These are phyloP conservation scores for Xylaria palmicola DNA, from an alignment of 495 filamentous ascomycete species.

Conservation along the genomic window DNA sequence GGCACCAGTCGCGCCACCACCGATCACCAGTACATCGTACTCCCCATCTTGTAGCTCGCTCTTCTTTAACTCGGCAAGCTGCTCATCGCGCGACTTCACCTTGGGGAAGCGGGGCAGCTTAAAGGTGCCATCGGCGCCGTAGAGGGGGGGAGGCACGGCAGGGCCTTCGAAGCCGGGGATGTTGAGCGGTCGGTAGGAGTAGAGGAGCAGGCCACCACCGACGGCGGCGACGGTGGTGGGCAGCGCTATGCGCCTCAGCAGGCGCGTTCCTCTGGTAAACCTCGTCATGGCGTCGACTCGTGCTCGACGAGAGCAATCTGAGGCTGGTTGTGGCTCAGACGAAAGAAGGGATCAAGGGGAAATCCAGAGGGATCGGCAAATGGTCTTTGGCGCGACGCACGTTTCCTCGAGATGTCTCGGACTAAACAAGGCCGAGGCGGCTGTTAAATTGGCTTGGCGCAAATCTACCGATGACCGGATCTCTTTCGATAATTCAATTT, in stretches of 20 bases:
- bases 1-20: constrained; percentile 87
- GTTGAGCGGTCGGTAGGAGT: constrained; percentile 78
- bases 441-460: constrained; percentile 1
- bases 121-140: constrained; percentile 73
- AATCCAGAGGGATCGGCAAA: not conserved
- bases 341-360: not conserved
- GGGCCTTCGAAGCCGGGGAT: constrained; percentile 81
- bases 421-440: constrained; percentile 11
- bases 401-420: constrained; percentile 5
- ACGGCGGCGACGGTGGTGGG: constrained; percentile 38
- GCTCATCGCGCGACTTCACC: constrained; percentile 68
- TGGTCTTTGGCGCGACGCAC: not conserved
- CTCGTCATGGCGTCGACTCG: constrained; percentile 24
- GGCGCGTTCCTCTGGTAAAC: constrained; percentile 24
- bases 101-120: constrained; percentile 77
- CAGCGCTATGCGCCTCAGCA: constrained; percentile 37
- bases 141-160: constrained; percentile 77
- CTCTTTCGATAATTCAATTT: not conserved
- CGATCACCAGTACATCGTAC: constrained; percentile 91
- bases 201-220: constrained; percentile 63
- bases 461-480: not conserved
- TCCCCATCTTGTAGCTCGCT: constrained; percentile 42
- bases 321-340: not conserved
- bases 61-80: constrained; percentile 59
- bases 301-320: not conserved